Conservation (phyloP, 2,329 filamentous ascomycete species). For the Rosellinia necatrix region DNA sequence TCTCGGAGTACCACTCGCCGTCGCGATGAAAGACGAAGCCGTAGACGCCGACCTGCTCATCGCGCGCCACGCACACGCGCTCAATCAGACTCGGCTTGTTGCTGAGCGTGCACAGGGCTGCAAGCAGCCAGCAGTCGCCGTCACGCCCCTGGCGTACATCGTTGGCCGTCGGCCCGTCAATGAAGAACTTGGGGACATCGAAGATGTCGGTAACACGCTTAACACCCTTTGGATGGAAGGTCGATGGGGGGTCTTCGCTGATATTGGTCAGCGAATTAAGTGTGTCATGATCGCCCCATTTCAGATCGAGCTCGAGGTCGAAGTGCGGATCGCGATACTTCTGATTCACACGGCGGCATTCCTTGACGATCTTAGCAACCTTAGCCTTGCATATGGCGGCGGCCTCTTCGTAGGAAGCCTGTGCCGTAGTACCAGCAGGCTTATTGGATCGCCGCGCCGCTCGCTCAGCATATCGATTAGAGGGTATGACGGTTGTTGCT, state of each 20-base stretch:
- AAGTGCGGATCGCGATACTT: constrained; percentile 89
- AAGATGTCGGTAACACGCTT: constrained; percentile 79
- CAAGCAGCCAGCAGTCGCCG: constrained; percentile 87
- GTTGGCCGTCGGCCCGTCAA: constrained; percentile 75
- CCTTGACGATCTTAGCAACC: constrained; percentile 64
- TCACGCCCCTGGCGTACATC: constrained; percentile 79
- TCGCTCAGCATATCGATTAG: constrained; percentile 66
- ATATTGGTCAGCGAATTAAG: constrained; percentile 51
- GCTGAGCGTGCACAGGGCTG: constrained; percentile 75
- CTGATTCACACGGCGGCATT: constrained; percentile 77
- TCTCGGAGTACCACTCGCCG: constrained; percentile 70
- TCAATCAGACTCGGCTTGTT: constrained; percentile 75
- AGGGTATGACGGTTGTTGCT: constrained; percentile 72
- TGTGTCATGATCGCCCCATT: constrained; percentile 58
- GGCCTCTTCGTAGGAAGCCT: constrained; percentile 74
- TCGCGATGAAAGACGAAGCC: constrained; percentile 85
- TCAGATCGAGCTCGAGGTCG: constrained; percentile 78
- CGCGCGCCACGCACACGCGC: constrained; percentile 71
- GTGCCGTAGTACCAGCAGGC: constrained; percentile 56
- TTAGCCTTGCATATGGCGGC: constrained; percentile 69
- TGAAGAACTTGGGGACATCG: constrained; percentile 74
- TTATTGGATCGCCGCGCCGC: constrained; percentile 61
- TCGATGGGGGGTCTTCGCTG: constrained; percentile 11
- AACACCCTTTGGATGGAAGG: constrained; percentile 56
- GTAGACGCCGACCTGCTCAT: constrained; percentile 78